A percentile compares a stretch with the other conserved stretches of the same genome.
phyloP scores from a whole-genome alignment of 2,329 filamentous ascomycete species.

The Ceratocystis destructans region DNA sequence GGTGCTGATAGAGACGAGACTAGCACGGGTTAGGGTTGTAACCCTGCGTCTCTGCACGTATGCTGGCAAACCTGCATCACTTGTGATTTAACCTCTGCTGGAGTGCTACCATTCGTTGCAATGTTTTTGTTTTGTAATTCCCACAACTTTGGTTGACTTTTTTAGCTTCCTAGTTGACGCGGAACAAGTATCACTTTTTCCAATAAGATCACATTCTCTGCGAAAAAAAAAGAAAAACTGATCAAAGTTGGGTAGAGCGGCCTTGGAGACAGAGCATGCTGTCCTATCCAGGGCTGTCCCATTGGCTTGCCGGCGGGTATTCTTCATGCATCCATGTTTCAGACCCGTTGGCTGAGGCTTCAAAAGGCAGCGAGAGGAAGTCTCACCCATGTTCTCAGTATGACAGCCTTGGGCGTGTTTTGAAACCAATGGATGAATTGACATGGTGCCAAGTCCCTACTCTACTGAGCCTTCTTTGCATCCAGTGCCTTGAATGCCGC shows the following conservation, averaged over 20 bases:
- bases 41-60: neutral
- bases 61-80: neutral
- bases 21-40: neutral
- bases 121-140: neutral
- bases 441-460: neutral
- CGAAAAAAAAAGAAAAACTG: neutral
- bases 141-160: neutral
- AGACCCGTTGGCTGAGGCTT: neutral
- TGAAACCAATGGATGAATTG: constrained; percentile 19
- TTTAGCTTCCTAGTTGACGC: neutral
- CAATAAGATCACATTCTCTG: neutral
- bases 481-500: constrained; percentile 34
- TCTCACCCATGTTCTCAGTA: neutral
- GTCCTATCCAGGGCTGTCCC: neutral
- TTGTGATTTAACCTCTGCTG: neutral
- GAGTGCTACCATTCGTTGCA: neutral
- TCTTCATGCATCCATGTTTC: neutral
- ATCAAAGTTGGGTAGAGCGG: neutral
- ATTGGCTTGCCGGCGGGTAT: neutral
- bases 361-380: neutral
- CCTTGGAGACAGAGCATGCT: neutral
- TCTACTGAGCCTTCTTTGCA: constrained; percentile 21
- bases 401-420: constrained; percentile 20
- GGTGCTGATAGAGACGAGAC: too few species aligned
- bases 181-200: neutral